phyloP scores from a whole-genome alignment of 257 asterid genomes.

The Handroanthus guayacan region DNA sequence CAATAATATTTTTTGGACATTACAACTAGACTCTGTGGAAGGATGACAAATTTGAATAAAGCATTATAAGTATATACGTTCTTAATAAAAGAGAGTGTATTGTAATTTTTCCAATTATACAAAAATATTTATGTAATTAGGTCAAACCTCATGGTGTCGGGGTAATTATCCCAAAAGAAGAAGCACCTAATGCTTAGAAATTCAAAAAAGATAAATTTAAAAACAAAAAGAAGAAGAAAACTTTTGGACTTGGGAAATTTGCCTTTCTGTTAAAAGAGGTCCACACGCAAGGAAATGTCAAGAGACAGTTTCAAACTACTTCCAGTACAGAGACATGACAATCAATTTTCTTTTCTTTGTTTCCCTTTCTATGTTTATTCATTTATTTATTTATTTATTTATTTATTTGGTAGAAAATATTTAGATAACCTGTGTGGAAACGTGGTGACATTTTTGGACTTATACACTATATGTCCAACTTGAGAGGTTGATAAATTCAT shows the following conservation, averaged over 20 bases:
- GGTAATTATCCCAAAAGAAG: no score
- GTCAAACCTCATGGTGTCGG: no score
- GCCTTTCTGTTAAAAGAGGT: not conserved
- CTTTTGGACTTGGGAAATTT: not conserved
- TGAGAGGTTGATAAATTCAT: slow-evolving; percentile 12
- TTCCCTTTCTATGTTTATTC: not conserved
- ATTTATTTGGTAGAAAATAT: not conserved
- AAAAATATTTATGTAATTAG: no score
- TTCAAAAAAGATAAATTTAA: no score
- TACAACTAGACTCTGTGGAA: no score
- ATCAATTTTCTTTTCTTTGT: not conserved
- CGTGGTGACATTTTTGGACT: not conserved
- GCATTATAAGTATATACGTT: no score
- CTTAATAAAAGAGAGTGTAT: no score
- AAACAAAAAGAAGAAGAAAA: not conserved
- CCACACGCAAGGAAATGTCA: slow-evolving; percentile 29
- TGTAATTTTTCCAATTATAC: no score
- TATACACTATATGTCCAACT: not conserved
- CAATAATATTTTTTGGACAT: no score
- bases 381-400: not conserved
- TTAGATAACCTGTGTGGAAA: not conserved
- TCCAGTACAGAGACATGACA: slow-evolving; percentile 18
- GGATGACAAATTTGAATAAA: no score
- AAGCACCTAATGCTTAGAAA: no score
- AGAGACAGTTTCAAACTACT: slow-evolving; percentile 11